Conservation (phyloP, 2,329 filamentous ascomycete species). For the Coleophoma crateriformis region DNA sequence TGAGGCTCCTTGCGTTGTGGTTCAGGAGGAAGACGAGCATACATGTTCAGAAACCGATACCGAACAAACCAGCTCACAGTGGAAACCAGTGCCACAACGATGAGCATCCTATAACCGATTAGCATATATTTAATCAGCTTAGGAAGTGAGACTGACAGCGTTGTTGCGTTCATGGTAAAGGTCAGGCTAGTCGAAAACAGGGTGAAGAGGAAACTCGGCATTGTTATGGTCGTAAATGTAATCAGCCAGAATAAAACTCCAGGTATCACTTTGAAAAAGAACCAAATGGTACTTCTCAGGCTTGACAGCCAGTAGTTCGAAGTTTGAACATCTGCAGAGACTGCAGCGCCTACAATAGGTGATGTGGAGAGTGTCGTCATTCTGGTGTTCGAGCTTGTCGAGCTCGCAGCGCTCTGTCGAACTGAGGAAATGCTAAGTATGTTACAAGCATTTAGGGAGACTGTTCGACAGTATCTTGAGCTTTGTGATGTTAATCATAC, state of each 20-base stretch:
- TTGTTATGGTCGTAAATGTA: conserved; percentile 79
- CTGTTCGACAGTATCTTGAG: too few species aligned
- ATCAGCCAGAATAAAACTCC: conserved; percentile 71
- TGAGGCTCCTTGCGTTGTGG: conserved; percentile 94
- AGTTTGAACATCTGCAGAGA: conserved; percentile 28
- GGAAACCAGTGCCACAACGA: conserved; percentile 72
- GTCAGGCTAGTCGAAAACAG: conserved; percentile 90
- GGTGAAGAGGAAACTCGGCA: conserved; percentile 85
- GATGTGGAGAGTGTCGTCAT: conserved; percentile 8
- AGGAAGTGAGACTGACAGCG: conserved; percentile 55
- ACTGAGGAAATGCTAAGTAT: too few species aligned
- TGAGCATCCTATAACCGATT: conserved; percentile 55
- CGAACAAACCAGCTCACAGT: conserved; percentile 88
- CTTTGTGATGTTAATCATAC: too few species aligned
- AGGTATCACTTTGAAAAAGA: conserved; percentile 49
- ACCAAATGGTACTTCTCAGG: conserved; percentile 48
- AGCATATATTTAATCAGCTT: conserved; percentile 5
- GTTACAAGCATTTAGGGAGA: too few species aligned
- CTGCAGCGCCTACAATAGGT: conserved; percentile 12
- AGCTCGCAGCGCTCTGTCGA: conserved; percentile 1
- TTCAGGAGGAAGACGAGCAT: conserved; percentile 86
- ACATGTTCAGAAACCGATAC: conserved; percentile 96
- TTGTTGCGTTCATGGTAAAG: conserved; percentile 98
- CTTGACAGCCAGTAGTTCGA: conserved; percentile 51
- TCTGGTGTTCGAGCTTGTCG: conserved; percentile 16